Evolutionary conservation across 768 basidiomycete species (phyloP), one percentile per base, ranked within the genome.

Genomic region (Suillus fuscotomentosus): DNA sequence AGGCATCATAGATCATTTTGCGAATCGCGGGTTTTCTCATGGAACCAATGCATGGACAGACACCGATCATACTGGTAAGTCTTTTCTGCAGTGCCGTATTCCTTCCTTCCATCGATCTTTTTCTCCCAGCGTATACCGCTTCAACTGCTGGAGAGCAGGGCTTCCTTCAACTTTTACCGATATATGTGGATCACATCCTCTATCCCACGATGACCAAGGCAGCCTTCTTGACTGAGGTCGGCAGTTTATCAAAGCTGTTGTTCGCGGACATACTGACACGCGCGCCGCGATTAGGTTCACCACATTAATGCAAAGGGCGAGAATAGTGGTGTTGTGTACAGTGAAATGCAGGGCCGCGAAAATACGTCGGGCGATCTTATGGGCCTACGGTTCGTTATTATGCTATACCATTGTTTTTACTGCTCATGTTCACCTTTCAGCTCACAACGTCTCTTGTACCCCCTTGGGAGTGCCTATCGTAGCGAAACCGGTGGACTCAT

Each of bases 11-110:
- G 97, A 99, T 78, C 88, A 92, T 63, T 83, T 99, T 24, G 97
- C 97, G 3, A 99, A 98, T 75, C 87, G 95, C 62, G 94, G 94
- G 22, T 95, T 96, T 73, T 91, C 94, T 8, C 87, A 92, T 66
- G 94, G 93, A 41, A 94, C 91, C 10, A 97, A 98, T 75, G 97
- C 97, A 1, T 99, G 97, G 97, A 99, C 97, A 3, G 97, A 92
- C 72, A 95, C 86, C 51, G 94, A 95, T 72, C 90, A 97, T 72
- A 97, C 96, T 54, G 75, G 75, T 50, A 54, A 55, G 67, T 63
- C 22, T 63, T 24, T 48, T 48, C 9, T 11, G 9, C 20, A 63
- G 6, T 11, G 24, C 4, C 5, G 34, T n/a, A 3, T 53, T 17
- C 17, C n/a, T 17, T 68, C 8, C 3, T 39, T 17, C 41, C 10